phyloP scores from a whole-genome alignment of 2,329 filamentous ascomycete species.

The Magnaporthiopsis poae region DNA sequence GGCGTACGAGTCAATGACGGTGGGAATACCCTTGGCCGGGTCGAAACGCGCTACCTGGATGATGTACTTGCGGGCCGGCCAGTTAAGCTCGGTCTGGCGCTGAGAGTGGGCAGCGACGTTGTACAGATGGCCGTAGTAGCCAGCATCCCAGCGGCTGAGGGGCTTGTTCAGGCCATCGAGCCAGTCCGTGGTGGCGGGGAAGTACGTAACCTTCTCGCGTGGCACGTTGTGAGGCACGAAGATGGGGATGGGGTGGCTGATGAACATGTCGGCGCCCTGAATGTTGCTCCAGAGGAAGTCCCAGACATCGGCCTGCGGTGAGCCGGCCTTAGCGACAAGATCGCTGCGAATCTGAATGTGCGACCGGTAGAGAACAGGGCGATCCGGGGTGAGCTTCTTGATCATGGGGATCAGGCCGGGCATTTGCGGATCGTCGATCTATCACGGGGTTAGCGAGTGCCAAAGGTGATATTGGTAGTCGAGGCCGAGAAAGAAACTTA shows the following conservation, averaged over 20 bases:
- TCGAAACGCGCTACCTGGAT: conserved; percentile 75
- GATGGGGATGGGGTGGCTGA: conserved; percentile 67
- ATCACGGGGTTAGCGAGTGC: conserved; percentile 8
- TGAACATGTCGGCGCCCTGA: conserved; percentile 63
- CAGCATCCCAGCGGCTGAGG: conserved; percentile 58
- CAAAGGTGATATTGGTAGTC: not conserved
- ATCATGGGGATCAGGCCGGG: conserved; percentile 66
- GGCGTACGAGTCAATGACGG: conserved; percentile 66
- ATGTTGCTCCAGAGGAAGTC: conserved; percentile 64
- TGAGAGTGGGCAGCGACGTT: conserved; percentile 50
- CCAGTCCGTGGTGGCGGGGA: conserved; percentile 77
- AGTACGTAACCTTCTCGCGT: conserved; percentile 56
- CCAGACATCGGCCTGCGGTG: conserved; percentile 66
- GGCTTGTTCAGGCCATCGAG: conserved; percentile 72
- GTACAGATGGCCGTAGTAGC: conserved; percentile 68
- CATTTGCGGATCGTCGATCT: conserved; percentile 80
- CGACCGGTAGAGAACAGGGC: conserved; percentile 69
- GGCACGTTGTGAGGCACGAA: conserved; percentile 66
- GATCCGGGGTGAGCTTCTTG: conserved; percentile 59
- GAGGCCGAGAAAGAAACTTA: conserved; percentile 22
- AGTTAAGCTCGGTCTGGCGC: conserved; percentile 48
- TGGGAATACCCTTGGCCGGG: conserved; percentile 70
- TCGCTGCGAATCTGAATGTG: conserved; percentile 77
- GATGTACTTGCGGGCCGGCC: conserved; percentile 60
- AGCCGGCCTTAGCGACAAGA: conserved; percentile 50